A percentile compares a stretch with the other conserved stretches of the same genome.
phyloP scores from a whole-genome alignment of 768 basidiomycete species.

The Lactarius vividus region DNA sequence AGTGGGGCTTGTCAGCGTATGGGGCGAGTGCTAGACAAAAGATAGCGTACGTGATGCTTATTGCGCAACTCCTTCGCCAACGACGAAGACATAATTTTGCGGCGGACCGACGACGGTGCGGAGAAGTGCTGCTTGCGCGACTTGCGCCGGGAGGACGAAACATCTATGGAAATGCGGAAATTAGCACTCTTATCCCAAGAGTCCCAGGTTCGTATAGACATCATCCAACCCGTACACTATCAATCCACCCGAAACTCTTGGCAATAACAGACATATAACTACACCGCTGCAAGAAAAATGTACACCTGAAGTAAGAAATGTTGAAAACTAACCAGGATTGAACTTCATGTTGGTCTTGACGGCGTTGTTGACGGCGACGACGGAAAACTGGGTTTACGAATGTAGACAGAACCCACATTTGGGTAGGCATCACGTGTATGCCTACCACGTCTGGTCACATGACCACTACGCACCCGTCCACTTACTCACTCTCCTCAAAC shows the following conservation, averaged over 20 bases:
- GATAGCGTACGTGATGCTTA: constrained; percentile 77
- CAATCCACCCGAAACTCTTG: constrained; percentile 47
- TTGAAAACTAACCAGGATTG: constrained; percentile 69
- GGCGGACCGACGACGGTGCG: constrained; percentile 90
- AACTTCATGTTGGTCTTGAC: constrained; percentile 73
- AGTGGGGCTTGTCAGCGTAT: constrained; percentile 15
- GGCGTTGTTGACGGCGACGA: constrained; percentile 52
- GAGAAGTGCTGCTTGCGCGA: constrained; percentile 97
- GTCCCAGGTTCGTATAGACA: neutral
- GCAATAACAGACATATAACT: constrained; percentile 30
- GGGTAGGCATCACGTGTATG: constrained; percentile 24
- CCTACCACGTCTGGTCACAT: neutral
- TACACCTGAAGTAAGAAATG: constrained; percentile 27
- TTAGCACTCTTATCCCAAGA: constrained; percentile 34
- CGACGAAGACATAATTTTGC: constrained; percentile 97
- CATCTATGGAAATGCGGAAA: constrained; percentile 48
- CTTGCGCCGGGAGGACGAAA: constrained; percentile 95
- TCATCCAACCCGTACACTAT: constrained; percentile 38
- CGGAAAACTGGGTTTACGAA: constrained; percentile 29
- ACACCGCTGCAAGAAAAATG: constrained; percentile 29
- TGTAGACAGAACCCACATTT: constrained; percentile 19
- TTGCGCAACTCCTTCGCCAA: constrained; percentile 91
- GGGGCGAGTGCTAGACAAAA: neutral
- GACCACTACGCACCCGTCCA: constrained; percentile 26
- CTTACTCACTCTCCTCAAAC: constrained; percentile 29